These are phyloP conservation scores for Apiotrichum veenhuisii DNA, from an alignment of 1,284 basidiomycete genomes.

Conservation along the genomic window DNA sequence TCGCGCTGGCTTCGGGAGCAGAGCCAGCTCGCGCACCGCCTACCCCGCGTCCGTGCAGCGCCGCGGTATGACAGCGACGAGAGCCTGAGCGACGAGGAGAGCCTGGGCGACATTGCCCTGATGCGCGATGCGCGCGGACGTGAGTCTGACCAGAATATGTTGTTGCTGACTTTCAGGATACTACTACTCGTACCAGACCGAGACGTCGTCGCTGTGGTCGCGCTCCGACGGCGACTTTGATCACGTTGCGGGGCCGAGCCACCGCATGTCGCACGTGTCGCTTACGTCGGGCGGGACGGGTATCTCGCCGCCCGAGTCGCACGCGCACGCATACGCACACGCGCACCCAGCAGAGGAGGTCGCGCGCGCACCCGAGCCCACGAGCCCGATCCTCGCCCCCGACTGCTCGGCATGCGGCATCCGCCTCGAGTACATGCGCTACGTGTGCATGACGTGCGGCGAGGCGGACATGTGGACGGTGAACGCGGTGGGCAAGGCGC, in stretches of 20 bases:
- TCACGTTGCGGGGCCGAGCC: neutral
- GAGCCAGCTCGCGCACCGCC: constrained; percentile 53
- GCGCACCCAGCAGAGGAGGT: constrained; percentile 55
- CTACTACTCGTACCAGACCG: constrained; percentile 49
- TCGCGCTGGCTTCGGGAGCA: constrained; percentile 79
- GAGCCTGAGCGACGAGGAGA: constrained; percentile 40
- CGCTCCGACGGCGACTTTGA: constrained; percentile 22
- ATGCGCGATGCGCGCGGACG: constrained; percentile 46
- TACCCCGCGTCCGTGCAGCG: constrained; percentile 7
- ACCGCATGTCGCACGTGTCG: neutral
- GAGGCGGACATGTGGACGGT: constrained; percentile 54
- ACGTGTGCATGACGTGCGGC: constrained; percentile 80
- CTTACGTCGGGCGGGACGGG: neutral
- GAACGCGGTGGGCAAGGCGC: constrained; percentile 28
- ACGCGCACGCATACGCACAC: constrained; percentile 24
- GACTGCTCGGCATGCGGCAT: constrained; percentile 75
- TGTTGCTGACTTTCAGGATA: constrained; percentile 27
- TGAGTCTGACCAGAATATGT: constrained; percentile 22
- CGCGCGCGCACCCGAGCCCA: constrained; percentile 52
- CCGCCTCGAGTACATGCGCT: constrained; percentile 70
- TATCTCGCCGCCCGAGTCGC: constrained; percentile 12
- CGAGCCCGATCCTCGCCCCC: constrained; percentile 61
- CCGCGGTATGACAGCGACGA: constrained; percentile 36
- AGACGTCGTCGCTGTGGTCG: constrained; percentile 28
- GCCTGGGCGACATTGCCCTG: constrained; percentile 39